Evolutionary conservation across 2,329 filamentous ascomycete species (phyloP).

Genomic region (Celoporthe dispersa): DNA sequence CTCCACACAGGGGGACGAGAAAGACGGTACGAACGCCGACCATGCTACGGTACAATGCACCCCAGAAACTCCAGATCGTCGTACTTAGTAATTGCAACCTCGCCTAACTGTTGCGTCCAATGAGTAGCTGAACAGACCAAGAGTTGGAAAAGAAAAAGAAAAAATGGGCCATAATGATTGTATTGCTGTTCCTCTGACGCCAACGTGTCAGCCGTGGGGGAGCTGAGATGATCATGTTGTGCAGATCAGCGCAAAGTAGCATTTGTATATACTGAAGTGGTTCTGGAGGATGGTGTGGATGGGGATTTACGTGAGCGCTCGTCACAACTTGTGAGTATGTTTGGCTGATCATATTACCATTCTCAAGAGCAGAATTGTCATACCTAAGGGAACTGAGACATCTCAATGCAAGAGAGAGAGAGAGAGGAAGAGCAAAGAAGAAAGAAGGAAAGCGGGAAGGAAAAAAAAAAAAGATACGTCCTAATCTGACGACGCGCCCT

Average conservation of each 20-base stretch:
- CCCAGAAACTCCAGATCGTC: background rate
- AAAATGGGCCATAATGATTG: too few species aligned
- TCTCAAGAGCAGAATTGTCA: background rate
- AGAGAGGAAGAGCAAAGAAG: too few species aligned
- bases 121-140: background rate
- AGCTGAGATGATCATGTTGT: background rate
- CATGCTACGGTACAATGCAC: background rate
- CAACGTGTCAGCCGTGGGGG: background rate
- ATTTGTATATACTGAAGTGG: background rate
- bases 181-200: background rate
- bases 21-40: background rate
- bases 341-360: background rate
- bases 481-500: background rate
- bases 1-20: background rate
- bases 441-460: too few species aligned
- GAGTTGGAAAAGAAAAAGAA: background rate
- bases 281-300: background rate
- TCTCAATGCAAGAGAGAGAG: too few species aligned
- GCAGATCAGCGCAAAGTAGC: background rate
- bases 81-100: background rate
- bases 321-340: background rate
- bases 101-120: background rate
- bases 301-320: background rate
- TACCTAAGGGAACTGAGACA: too few species aligned
- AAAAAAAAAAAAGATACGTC: background rate